Evolutionary conservation across 2,329 filamentous ascomycete genomes (phyloP).

Genomic region (Trichoderma polysporum): DNA sequence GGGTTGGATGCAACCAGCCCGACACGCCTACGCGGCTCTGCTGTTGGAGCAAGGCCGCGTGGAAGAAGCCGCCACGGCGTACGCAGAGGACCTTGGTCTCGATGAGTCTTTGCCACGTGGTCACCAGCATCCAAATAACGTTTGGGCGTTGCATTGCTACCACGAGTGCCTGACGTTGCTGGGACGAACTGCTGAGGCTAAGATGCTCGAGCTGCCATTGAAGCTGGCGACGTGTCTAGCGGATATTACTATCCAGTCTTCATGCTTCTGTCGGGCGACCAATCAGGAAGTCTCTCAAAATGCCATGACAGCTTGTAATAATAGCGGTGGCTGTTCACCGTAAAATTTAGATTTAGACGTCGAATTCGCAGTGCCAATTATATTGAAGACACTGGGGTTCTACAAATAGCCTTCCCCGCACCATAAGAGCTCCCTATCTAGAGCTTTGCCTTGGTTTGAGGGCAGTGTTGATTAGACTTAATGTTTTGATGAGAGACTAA

Average conservation of each 20-base stretch:
- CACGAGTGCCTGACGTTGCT: conserved; percentile 56
- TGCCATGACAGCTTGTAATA: neutral
- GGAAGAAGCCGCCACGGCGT: conserved; percentile 54
- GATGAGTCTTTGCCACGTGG: conserved; percentile 57
- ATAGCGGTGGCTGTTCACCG: neutral
- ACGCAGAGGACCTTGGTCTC: conserved; percentile 59
- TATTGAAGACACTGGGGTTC: neutral
- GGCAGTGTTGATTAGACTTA: no score
- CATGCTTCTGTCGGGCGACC: conserved; percentile 22
- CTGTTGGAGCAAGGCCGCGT: conserved; percentile 61
- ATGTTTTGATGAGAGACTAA: no score
- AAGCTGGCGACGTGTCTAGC: conserved; percentile 53
- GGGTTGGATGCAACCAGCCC: conserved; percentile 72
- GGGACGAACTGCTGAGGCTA: conserved; percentile 36
- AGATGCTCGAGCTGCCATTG: conserved; percentile 43
- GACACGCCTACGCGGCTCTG: conserved; percentile 67
- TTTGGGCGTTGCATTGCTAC: conserved; percentile 71
- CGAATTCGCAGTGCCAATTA: neutral
- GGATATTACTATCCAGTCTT: conserved; percentile 53
- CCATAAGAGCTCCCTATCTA: no score
- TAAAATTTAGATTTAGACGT: neutral
- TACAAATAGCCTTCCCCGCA: no score
- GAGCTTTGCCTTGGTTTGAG: no score
- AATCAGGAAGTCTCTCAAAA: neutral
- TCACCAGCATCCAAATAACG: conserved; percentile 67